Base-by-base conservation (phyloP, 805 yeast species). In the Myxozyma geophila region DNA sequence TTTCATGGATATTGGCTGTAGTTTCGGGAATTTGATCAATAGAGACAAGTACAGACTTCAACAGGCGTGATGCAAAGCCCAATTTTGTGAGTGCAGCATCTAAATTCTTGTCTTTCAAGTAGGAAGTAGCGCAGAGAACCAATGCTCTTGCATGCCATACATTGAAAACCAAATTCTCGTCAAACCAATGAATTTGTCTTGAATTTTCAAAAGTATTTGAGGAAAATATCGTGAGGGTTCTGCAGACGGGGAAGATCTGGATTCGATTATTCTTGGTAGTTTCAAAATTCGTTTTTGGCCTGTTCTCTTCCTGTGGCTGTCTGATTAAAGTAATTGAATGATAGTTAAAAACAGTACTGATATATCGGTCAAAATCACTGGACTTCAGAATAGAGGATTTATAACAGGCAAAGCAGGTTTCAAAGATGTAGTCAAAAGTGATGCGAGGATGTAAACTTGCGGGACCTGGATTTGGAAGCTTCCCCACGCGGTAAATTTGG, bases 351-450 rank as follows among this genome's bases (percentile, higher is more conserved):
- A 44, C 51, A 4, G 44, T 36, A 12, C 21, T 13, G 19, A 41
- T 19, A 36, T 33, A 58, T 6, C 8, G 35, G 13, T 51, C 52
- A 19, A 50, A 39, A 23, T 41, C 37, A 7, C 17, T 17, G 8
- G 55, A 35, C 7, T n/a, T 49, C 19, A 50, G 36, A 15, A 7
- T 15, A 4, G 50, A 8, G 13, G 54, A 49, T 15, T 57, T 54
- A 44, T 55, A 58, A 41, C 58, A 23, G 0, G 63, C 59, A 19
- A 39, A 48, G 13, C 56, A 58, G 2, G 63, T 50, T 13, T 62
- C 66, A 33, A 50, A 62, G 13, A 62, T 15, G 40, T 58, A 62
- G 33, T 62, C 66, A 23, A 58, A 58, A 5, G 56, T 55, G 2
- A 40, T 48, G 12, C 43, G 28, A 7, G 56, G 48, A 40, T 48